phyloP scores from a whole-genome alignment of 1,139 yeast species.

The Geotrichum australiense region DNA sequence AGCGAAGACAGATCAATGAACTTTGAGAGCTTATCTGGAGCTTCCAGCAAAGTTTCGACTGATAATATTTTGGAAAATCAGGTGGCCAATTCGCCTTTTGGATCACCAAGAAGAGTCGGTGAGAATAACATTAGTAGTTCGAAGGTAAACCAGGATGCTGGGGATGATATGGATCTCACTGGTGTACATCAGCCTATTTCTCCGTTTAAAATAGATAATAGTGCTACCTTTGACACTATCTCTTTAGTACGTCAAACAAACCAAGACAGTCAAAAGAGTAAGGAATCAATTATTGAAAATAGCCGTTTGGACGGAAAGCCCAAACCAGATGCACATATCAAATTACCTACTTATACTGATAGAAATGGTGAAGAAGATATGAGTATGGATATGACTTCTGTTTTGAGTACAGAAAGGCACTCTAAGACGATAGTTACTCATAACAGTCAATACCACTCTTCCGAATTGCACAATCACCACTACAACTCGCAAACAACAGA shows the following conservation, averaged over 20 bases:
- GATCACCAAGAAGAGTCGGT: not conserved
- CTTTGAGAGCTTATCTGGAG: too few species aligned
- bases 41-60: slow-evolving; percentile 20
- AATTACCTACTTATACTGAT: too few species aligned
- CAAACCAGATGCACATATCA: too few species aligned
- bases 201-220: not conserved
- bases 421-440: too few species aligned
- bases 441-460: too few species aligned
- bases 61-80: not conserved
- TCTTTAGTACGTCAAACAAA: not conserved
- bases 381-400: too few species aligned
- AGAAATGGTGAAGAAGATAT: too few species aligned
- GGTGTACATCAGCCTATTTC: not conserved
- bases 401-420: too few species aligned
- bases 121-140: not conserved
- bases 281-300: not conserved
- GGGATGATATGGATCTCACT: slow-evolving; percentile 6
- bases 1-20: too few species aligned
- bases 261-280: not conserved
- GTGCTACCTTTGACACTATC: not conserved
- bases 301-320: too few species aligned
- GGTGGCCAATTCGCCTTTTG: not conserved
- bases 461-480: too few species aligned
- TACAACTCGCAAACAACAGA: too few species aligned
- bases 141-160: not conserved